These are phyloP conservation scores for Ceratobasidium sp. DNA, from an alignment of 1,284 basidiomycete genomes.

Conservation along the genomic window DNA sequence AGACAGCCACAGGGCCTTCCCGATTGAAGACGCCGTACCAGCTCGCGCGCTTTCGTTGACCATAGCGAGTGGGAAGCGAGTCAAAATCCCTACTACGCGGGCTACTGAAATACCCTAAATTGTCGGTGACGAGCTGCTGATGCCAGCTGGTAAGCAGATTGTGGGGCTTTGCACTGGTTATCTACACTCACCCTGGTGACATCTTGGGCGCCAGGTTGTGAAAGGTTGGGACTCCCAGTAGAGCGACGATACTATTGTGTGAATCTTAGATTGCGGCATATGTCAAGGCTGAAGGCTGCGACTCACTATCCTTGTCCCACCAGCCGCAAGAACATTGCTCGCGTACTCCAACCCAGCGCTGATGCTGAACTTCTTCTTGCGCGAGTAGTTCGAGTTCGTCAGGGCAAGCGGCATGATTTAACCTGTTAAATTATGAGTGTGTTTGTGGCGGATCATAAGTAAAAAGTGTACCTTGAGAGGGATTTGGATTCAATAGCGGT, in stretches of 20 bases:
- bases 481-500: neutral
- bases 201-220: neutral
- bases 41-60: neutral
- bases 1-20: neutral
- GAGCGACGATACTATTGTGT: neutral
- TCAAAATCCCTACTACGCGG: neutral
- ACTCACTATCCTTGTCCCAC: neutral
- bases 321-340: neutral
- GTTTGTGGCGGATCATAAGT: neutral
- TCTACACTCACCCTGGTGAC: neutral
- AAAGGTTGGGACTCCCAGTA: neutral
- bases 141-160: neutral
- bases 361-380: neutral
- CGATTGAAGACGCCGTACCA: neutral
- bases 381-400: neutral
- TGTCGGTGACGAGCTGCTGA: neutral
- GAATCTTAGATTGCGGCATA: neutral
- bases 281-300: neutral
- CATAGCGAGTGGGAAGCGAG: neutral
- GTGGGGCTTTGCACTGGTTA: neutral
- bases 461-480: neutral
- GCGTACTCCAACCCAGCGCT: neutral
- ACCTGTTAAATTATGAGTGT: neutral
- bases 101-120: neutral
- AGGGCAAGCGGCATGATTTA: neutral